A percentile compares a stretch with the other conserved stretches of the same genome.
phyloP scores from a whole-genome alignment of 176 grass and related monocot species.

The Lolium rigidum region DNA sequence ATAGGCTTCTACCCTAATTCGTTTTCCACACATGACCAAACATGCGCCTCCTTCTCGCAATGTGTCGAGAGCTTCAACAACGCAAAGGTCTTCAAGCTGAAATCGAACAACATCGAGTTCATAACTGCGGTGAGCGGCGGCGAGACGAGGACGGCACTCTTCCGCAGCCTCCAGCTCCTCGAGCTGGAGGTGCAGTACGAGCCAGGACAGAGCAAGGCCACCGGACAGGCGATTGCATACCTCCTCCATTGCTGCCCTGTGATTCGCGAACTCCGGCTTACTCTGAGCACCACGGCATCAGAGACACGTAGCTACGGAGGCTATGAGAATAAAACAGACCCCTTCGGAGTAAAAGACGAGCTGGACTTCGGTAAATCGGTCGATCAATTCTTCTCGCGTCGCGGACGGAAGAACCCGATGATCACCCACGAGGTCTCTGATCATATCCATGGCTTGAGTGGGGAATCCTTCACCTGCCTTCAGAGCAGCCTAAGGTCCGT shows the following conservation, averaged over 20 bases:
- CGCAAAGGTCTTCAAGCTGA: neutral
- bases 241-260: neutral
- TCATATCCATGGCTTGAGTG: neutral
- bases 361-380: neutral
- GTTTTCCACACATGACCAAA: neutral
- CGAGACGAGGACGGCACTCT: neutral
- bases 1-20: neutral
- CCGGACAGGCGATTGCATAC: neutral
- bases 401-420: neutral
- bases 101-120: neutral
- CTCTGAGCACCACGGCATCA: neutral
- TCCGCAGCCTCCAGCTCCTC: neutral
- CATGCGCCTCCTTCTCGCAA: neutral
- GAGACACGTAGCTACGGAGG: neutral
- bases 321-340: neutral
- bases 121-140: neutral
- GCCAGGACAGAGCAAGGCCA: neutral
- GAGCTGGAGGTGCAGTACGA: slow-evolving; percentile 9
- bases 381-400: neutral
- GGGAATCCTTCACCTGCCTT: neutral
- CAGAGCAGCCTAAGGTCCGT: neutral
- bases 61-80: neutral
- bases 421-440: neutral
- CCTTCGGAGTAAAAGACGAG: neutral
- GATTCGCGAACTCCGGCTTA: neutral